A percentile compares a stretch with the other conserved stretches of the same genome.
phyloP scores from a whole-genome alignment of 345 rosid genomes.

The Gossypium raimondii region DNA sequence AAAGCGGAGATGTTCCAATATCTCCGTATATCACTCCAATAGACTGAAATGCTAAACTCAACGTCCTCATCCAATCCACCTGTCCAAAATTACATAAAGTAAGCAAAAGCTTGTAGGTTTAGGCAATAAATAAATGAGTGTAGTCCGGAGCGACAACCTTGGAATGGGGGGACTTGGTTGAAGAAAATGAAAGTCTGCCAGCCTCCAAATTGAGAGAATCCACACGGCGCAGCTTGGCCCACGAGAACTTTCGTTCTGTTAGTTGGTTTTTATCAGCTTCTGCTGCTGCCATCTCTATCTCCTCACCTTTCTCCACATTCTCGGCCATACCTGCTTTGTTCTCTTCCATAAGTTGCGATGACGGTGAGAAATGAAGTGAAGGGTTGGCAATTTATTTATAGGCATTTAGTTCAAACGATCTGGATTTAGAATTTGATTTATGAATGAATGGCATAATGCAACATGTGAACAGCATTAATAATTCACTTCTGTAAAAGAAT shows the following conservation, averaged over 20 bases:
- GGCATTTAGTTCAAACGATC: background rate
- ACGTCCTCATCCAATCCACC: conserved; percentile 46
- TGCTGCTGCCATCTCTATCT: background rate
- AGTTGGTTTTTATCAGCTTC: conserved; percentile 20
- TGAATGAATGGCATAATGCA: no score
- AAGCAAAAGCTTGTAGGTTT: background rate
- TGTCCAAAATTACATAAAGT: conserved; percentile 1
- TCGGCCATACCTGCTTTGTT: conserved; percentile 10
- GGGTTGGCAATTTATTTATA: background rate
- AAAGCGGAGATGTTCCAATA: conserved; percentile 77
- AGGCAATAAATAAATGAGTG: background rate
- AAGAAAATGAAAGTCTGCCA: conserved; percentile 37
- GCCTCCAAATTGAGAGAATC: conserved; percentile 79
- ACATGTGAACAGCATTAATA: no score
- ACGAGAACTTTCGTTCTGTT: conserved; percentile 50
- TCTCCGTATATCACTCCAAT: conserved; percentile 74
- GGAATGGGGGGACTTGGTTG: conserved; percentile 15
- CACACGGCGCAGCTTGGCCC: conserved; percentile 62
- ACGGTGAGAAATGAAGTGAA: background rate
- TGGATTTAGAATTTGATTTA: background rate
- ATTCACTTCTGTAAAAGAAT: no score
- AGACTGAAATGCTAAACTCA: conserved; percentile 69
- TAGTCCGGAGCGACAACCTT: conserved; percentile 18
- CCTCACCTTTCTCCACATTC: background rate
- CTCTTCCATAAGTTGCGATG: background rate